These are phyloP conservation scores for Dillenia turbinata DNA, from an alignment of 164 flowering plant genomes.

Conservation along the genomic window DNA sequence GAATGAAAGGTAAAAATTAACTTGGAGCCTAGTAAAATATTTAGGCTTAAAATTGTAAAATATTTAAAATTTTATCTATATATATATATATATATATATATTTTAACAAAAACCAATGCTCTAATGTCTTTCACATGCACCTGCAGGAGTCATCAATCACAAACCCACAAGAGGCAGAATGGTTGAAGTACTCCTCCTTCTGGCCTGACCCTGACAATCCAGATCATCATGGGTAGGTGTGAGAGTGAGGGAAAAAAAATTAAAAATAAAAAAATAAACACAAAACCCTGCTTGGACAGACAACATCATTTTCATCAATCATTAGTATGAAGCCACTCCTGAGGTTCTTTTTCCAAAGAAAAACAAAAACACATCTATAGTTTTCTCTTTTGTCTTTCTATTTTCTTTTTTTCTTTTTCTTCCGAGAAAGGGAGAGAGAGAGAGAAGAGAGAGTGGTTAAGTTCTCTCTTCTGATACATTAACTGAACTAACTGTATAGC, in stretches of 20 bases:
- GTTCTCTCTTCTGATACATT: constrained; percentile 6
- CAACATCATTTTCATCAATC: constrained; percentile 33
- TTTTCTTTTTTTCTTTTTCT: no score
- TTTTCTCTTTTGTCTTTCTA: constrained; percentile 11
- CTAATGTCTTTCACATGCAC: constrained; percentile 1
- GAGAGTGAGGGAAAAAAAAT: not conserved
- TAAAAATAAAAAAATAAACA: constrained; percentile 7
- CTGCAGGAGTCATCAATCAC: constrained; percentile 54
- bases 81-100: no score
- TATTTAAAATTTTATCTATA: no score
- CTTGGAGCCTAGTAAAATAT: no score
- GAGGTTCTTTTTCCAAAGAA: constrained; percentile 21
- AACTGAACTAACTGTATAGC: constrained; percentile 39
- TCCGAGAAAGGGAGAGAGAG: no score
- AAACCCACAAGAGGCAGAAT: constrained; percentile 55
- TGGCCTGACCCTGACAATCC: constrained; percentile 95
- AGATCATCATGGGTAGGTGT: constrained; percentile 78
- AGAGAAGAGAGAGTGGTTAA: no score
- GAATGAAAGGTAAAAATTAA: no score
- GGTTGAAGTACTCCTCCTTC: constrained; percentile 75
- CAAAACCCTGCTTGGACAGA: constrained; percentile 14
- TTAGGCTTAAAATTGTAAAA: no score
- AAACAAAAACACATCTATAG: constrained; percentile 14
- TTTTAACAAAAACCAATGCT: constrained; percentile 6
- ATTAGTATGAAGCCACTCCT: constrained; percentile 21